Evolutionary conservation across 495 filamentous ascomycete species (phyloP).

Genomic region (Penicillium samsonianum): DNA sequence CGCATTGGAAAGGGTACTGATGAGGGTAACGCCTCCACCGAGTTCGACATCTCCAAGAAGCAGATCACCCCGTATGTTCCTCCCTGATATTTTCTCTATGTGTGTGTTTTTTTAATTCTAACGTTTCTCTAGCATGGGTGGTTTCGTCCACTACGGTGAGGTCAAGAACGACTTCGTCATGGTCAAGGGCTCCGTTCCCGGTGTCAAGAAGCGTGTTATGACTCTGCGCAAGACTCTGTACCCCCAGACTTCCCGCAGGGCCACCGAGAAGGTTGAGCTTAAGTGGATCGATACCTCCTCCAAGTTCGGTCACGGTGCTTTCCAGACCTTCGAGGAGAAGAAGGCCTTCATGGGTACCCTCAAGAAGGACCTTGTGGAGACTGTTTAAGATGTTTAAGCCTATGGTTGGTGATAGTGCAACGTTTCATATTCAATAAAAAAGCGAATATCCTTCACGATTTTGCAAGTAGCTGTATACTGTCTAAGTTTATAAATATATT

Average conservation of each 20-base stretch:
- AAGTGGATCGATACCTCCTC: conserved; percentile 99
- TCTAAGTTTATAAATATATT: not conserved
- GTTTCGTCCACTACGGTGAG: conserved; percentile 98
- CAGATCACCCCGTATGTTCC: conserved; percentile 95
- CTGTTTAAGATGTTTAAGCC: conserved; percentile 64
- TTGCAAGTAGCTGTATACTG: conserved; percentile 17
- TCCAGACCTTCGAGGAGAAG: conserved; percentile 98
- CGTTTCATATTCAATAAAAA: conserved; percentile 52
- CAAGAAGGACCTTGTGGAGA: conserved; percentile 91
- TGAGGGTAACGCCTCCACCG: conserved; percentile 88
- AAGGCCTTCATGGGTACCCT: conserved; percentile 93
- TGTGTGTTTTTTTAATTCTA: conserved; percentile 24
- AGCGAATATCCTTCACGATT: conserved; percentile 44
- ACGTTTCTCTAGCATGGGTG: conserved; percentile 74
- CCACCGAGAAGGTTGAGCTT: conserved; percentile 98
- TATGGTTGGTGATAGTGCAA: conserved; percentile 42
- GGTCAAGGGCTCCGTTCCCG: conserved; percentile 95
- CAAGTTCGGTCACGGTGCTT: conserved; percentile 99
- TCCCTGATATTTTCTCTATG: not conserved
- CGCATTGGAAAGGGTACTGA: conserved; percentile 90
- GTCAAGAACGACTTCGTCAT: conserved; percentile 99
- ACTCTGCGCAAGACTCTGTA: conserved; percentile 99
- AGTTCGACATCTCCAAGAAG: conserved; percentile 98
- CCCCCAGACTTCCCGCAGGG: conserved; percentile 89
- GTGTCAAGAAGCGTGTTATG: conserved; percentile 99